Conservation (phyloP, 2,329 filamentous ascomycete genomes). For the Cytospora paraplurivora region DNA sequence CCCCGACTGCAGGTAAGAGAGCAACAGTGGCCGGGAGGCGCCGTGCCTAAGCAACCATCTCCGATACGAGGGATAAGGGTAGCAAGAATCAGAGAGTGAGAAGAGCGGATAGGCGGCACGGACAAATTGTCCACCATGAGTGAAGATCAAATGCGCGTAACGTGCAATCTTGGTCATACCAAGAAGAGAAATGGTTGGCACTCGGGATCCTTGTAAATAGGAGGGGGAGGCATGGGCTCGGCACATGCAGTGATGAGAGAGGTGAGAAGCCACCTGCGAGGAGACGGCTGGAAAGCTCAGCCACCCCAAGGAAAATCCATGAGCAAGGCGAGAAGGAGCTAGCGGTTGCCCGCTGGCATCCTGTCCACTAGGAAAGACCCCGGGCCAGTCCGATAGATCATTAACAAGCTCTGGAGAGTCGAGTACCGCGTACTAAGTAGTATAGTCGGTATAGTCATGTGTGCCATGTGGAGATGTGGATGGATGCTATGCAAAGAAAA, state of each 20-base stretch:
- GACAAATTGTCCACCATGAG: not conserved
- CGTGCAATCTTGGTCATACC: not conserved
- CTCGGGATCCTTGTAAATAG: not conserved
- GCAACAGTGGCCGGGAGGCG: not conserved
- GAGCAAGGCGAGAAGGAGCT: not conserved
- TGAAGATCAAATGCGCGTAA: not conserved
- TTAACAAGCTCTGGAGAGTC: not conserved
- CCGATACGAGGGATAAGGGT: not conserved
- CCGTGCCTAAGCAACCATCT: not conserved
- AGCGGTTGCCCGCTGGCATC: too few species aligned
- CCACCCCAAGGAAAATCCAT: not conserved
- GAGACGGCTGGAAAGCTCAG: not conserved
- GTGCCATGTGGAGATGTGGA: not conserved
- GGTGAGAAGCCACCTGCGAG: not conserved
- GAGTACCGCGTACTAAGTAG: not conserved
- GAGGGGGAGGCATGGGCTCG: not conserved
- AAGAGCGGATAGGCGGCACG: not conserved
- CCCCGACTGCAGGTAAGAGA: constrained; percentile 2
- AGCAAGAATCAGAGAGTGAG: not conserved
- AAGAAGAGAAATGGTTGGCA: not conserved
- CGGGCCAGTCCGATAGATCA: not conserved
- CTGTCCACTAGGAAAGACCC: not conserved
- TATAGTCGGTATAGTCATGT: not conserved
- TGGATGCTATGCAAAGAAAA: not conserved
- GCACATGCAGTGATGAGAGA: not conserved